Percentiles rank a stretch among this genome's conserved stretches.
Evolutionary conservation across 495 filamentous ascomycete genomes (phyloP).

Genomic region (Monascus purpureus): DNA sequence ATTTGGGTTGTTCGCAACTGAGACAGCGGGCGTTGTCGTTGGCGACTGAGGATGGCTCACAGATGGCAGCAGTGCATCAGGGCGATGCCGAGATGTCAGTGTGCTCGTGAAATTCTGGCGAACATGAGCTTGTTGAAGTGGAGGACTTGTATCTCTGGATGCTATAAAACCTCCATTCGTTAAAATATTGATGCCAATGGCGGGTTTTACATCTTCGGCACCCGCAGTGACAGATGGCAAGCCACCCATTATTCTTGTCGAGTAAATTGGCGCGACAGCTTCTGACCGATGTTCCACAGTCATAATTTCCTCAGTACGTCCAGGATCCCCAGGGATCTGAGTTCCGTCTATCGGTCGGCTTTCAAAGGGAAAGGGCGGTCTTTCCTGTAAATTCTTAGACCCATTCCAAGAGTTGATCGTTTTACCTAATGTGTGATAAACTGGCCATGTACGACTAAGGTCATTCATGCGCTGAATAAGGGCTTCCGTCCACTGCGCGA

Average conservation of each 20-base stretch:
- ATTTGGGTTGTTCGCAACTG: too few relatives aligned
- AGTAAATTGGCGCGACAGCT: too few relatives aligned
- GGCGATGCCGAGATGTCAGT: constrained; percentile 13
- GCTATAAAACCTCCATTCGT: constrained; percentile 24
- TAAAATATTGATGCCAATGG: constrained; percentile 24
- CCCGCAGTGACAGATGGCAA: constrained; percentile 2
- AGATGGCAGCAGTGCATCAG: constrained; percentile 14
- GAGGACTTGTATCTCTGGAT: constrained; percentile 24
- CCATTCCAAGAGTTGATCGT: constrained; percentile 21
- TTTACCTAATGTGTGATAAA: constrained; percentile 20
- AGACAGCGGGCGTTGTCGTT: constrained; percentile 17
- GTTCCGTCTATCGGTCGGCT: constrained; percentile 1
- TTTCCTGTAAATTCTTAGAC: constrained; percentile 7
- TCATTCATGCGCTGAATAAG: constrained; percentile 18
- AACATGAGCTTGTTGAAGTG: too few relatives aligned
- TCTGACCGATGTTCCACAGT: too few relatives aligned
- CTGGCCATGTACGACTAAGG: constrained; percentile 21
- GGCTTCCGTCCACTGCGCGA: constrained; percentile 24
- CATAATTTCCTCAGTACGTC: too few relatives aligned
- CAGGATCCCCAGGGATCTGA: too few relatives aligned
- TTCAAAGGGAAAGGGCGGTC: constrained; percentile 4
- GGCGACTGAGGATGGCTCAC: constrained; percentile 14
- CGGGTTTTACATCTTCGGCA: constrained; percentile 17
- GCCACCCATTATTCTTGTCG: constrained; percentile 2
- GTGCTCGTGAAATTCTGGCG: constrained; percentile 9